Evolutionary conservation across 1,284 basidiomycete genomes (phyloP).

Genomic region (Anthracocystis panici-leucophaei): DNA sequence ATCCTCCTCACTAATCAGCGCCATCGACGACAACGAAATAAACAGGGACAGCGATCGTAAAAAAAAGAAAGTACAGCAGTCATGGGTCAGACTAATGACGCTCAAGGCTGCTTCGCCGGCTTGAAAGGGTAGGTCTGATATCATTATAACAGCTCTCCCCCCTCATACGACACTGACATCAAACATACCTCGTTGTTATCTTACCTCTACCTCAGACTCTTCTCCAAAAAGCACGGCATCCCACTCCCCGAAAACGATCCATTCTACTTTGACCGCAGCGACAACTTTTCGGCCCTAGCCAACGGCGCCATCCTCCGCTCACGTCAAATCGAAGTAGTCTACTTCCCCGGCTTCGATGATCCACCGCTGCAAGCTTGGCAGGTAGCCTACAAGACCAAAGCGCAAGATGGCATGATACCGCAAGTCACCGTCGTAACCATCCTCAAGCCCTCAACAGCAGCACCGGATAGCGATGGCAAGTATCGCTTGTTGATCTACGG

Average conservation of each 20-base stretch:
- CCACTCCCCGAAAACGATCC: slow-evolving; percentile 38
- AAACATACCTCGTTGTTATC: not conserved
- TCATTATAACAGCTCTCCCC: too few relatives aligned
- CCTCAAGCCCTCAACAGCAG: slow-evolving; percentile 36
- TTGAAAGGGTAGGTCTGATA: slow-evolving; percentile 34
- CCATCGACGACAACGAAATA: too few relatives aligned
- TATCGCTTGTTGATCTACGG: slow-evolving; percentile 38
- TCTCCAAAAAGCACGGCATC: slow-evolving; percentile 31
- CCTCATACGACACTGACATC: not conserved
- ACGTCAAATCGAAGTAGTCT: slow-evolving; percentile 42
- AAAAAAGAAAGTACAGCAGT: not conserved
- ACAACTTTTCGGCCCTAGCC: slow-evolving; percentile 19
- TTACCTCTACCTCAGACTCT: slow-evolving; percentile 10
- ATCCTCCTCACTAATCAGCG: not conserved
- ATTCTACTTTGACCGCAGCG: slow-evolving; percentile 52
- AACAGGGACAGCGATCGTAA: not conserved
- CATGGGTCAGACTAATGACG: slow-evolving; percentile 18
- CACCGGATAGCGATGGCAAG: slow-evolving; percentile 32
- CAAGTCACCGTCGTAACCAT: slow-evolving; percentile 54
- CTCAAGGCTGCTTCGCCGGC: slow-evolving; percentile 34
- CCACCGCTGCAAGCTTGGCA: slow-evolving; percentile 51
- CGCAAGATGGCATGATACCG: slow-evolving; percentile 45
- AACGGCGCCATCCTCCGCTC: slow-evolving; percentile 53
- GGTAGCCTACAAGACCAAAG: slow-evolving; percentile 51
- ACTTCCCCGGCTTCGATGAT: slow-evolving; percentile 50